Percentiles rank a stretch among this genome's conserved stretches.
Evolutionary conservation across 768 basidiomycete genomes (phyloP).

Genomic region (Leccinum barrowsii): DNA sequence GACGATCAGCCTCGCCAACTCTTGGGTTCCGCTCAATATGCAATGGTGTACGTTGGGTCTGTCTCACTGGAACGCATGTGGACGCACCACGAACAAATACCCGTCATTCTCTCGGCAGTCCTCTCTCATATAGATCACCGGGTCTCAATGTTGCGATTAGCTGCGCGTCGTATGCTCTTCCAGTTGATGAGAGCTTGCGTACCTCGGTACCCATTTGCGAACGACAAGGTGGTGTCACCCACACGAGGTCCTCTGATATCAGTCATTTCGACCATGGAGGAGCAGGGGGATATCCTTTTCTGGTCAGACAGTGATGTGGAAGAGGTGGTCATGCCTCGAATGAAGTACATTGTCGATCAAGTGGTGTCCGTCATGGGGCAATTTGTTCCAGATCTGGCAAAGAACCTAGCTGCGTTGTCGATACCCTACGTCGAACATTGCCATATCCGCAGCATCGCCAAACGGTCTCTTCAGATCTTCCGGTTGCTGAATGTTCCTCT

Average conservation of each 20-base stretch:
- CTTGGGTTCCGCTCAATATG: constrained; percentile 83
- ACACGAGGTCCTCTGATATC: constrained; percentile 47
- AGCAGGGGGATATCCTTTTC: constrained; percentile 51
- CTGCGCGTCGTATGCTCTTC: constrained; percentile 78
- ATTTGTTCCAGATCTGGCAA: constrained; percentile 62
- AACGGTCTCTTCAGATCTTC: constrained; percentile 88
- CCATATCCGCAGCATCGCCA: constrained; percentile 80
- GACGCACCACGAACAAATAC: constrained; percentile 68
- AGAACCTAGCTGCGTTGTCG: constrained; percentile 77
- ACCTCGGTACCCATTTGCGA: constrained; percentile 70
- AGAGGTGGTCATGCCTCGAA: constrained; percentile 56
- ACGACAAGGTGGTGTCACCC: constrained; percentile 52
- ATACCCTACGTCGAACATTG: constrained; percentile 85
- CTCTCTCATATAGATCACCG: constrained; percentile 84
- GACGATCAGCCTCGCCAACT: constrained; percentile 62
- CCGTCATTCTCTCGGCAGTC: constrained; percentile 72
- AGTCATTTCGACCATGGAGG: constrained; percentile 52
- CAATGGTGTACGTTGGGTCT: constrained; percentile 80
- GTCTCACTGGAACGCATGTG: constrained; percentile 72
- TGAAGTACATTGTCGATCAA: constrained; percentile 63
- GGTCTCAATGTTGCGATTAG: constrained; percentile 59
- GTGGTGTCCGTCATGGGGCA: constrained; percentile 68
- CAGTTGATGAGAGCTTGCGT: constrained; percentile 81
- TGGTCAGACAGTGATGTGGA: constrained; percentile 72
- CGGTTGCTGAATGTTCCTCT: constrained; percentile 73